These are phyloP conservation scores for Hemisphaericaspora lyxosophila DNA, from an alignment of 1,139 yeast species.

Conservation along the genomic window DNA sequence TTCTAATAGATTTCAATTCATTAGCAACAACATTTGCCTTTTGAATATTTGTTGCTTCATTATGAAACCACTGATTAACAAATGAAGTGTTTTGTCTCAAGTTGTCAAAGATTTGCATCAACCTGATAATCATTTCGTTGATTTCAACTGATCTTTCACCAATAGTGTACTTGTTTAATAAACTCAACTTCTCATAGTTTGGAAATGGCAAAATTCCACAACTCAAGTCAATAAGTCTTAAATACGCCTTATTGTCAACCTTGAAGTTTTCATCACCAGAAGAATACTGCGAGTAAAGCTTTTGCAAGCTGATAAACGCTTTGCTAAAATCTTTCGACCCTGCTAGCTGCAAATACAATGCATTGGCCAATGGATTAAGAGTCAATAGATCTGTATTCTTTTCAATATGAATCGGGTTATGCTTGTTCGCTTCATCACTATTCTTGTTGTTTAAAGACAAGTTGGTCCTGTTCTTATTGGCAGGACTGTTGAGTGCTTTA, in stretches of 20 bases:
- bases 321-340: constrained; percentile 46
- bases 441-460: constrained; percentile 12
- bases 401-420: constrained; percentile 1
- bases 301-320: constrained; percentile 40
- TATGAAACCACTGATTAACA: constrained; percentile 48
- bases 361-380: constrained; percentile 61
- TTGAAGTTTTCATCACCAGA: constrained; percentile 23
- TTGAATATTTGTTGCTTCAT: constrained; percentile 53
- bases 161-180: constrained; percentile 37
- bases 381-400: constrained; percentile 38
- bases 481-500: constrained; percentile 19
- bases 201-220: constrained; percentile 63
- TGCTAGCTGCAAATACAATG: constrained; percentile 54
- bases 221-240: constrained; percentile 52
- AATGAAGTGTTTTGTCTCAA: constrained; percentile 34
- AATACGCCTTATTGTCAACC: constrained; percentile 29
- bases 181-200: constrained; percentile 41
- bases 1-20: constrained; percentile 57
- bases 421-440: constrained; percentile 8
- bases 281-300: constrained; percentile 26
- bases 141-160: constrained; percentile 35
- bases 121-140: constrained; percentile 29
- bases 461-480: constrained; percentile 9
- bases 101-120: constrained; percentile 36
- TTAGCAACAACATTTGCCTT: constrained; percentile 58